These are phyloP conservation scores for Chamaecyparis obtusa DNA, from an alignment of 75 land plant genomes.

Conservation along the genomic window DNA sequence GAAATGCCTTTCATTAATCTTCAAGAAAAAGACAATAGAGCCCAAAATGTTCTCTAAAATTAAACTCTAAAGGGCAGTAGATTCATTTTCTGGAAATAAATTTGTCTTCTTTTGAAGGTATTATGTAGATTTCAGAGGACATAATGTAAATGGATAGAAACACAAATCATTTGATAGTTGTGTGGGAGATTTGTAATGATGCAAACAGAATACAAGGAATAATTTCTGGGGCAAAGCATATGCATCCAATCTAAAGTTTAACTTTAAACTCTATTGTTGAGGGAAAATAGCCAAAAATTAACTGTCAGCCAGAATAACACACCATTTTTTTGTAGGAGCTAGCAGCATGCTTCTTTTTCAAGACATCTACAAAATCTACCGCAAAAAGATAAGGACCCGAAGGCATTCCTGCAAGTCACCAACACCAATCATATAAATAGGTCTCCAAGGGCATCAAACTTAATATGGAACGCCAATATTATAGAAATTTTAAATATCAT, in stretches of 20 bases:
- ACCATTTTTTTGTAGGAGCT: slow-evolving; percentile 82
- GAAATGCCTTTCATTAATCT: neutral
- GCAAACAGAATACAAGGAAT: neutral
- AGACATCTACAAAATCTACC: slow-evolving; percentile 59
- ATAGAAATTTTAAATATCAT: no score
- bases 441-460: neutral
- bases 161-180: neutral
- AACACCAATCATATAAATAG: neutral
- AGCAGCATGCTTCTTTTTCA: slow-evolving; percentile 71
- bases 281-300: slow-evolving; percentile 8
- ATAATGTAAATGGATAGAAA: neutral
- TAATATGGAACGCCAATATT: neutral
- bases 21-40: neutral
- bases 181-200: neutral
- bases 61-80: neutral
- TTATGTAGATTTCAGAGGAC: neutral
- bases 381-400: slow-evolving; percentile 64
- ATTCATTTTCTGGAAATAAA: neutral
- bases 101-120: neutral
- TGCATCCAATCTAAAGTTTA: neutral
- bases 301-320: neutral
- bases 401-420: slow-evolving; percentile 74
- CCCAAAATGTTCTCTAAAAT: neutral
- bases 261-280: neutral
- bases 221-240: neutral